A percentile compares a stretch with the other conserved stretches of the same genome.
Evolutionary conservation across 805 yeast genomes (phyloP).

Genomic region (Jamesozyma lodderae): DNA sequence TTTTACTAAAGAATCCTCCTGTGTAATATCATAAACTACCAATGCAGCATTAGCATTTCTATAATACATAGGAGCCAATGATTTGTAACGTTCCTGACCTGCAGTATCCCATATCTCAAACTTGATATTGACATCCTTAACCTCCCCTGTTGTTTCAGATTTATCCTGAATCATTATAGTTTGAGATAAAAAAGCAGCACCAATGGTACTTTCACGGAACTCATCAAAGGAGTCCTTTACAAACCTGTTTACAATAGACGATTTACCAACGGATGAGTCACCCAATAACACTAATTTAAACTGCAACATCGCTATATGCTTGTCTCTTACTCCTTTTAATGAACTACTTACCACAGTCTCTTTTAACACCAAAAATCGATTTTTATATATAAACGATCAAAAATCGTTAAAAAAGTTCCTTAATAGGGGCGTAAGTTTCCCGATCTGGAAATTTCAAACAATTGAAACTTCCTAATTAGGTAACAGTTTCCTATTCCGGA

Average conservation of each 20-base stretch:
- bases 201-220: conserved; percentile 83
- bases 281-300: conserved; percentile 68
- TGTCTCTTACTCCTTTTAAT: too few species aligned
- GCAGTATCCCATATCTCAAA: conserved; percentile 92
- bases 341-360: too few species aligned
- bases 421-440: too few species aligned
- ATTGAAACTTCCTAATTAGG: not conserved
- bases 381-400: not conserved
- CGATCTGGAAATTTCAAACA: not conserved
- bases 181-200: conserved; percentile 96
- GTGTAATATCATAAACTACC: conserved; percentile 78
- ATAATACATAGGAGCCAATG: conserved; percentile 76
- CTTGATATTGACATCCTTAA: conserved; percentile 31
- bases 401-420: not conserved
- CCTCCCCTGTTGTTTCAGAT: conserved; percentile 17
- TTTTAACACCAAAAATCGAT: too few species aligned
- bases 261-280: conserved; percentile 78
- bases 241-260: conserved; percentile 74
- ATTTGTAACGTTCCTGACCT: conserved; percentile 83
- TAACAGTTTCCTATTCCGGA: not conserved
- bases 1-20: conserved; percentile 57
- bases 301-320: too few species aligned
- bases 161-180: conserved; percentile 36
- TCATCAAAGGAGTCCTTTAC: conserved; percentile 66
- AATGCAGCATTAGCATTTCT: conserved; percentile 76